phyloP scores from a whole-genome alignment of 2,329 filamentous ascomycete genomes.

The Fusarium temperatum region DNA sequence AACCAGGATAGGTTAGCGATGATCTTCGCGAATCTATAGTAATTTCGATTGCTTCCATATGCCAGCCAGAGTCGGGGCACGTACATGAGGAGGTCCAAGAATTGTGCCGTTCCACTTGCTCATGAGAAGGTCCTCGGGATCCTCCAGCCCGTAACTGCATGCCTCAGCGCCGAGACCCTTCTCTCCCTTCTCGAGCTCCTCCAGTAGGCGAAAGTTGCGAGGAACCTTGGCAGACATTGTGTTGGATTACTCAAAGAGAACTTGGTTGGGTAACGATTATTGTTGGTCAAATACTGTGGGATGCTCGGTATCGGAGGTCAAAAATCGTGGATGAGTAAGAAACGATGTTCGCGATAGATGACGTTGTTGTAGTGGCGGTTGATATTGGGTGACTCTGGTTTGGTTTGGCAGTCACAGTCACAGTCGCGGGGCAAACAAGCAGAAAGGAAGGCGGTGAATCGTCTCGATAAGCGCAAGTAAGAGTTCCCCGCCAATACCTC shows the following conservation, averaged over 20 bases:
- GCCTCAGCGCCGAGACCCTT: constrained; percentile 96
- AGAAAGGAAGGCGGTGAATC: constrained; percentile 30
- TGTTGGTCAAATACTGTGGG: neutral
- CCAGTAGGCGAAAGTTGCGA: constrained; percentile 93
- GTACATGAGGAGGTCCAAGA: constrained; percentile 92
- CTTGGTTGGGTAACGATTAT: neutral
- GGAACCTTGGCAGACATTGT: constrained; percentile 71
- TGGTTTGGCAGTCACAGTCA: constrained; percentile 12
- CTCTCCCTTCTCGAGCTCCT: constrained; percentile 98
- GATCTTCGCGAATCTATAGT: neutral
- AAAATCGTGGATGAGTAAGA: constrained; percentile 6
- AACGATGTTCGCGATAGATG: constrained; percentile 12
- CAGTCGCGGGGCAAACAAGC: constrained; percentile 31
- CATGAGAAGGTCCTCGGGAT: constrained; percentile 95
- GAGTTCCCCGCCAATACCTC: constrained; percentile 24
- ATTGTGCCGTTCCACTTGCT: constrained; percentile 99
- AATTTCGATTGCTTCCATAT: neutral
- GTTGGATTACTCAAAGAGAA: neutral
- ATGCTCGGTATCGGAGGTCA: neutral
- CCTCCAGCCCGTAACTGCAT: constrained; percentile 94
- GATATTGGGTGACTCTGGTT: constrained; percentile 28
- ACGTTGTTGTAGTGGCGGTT: constrained; percentile 32
- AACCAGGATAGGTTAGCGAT: constrained; percentile 13
- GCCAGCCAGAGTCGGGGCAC: constrained; percentile 42
- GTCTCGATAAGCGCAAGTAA: neutral